These are phyloP conservation scores for Candida insectalens DNA, from an alignment of 805 yeast genomes.

Conservation along the genomic window DNA sequence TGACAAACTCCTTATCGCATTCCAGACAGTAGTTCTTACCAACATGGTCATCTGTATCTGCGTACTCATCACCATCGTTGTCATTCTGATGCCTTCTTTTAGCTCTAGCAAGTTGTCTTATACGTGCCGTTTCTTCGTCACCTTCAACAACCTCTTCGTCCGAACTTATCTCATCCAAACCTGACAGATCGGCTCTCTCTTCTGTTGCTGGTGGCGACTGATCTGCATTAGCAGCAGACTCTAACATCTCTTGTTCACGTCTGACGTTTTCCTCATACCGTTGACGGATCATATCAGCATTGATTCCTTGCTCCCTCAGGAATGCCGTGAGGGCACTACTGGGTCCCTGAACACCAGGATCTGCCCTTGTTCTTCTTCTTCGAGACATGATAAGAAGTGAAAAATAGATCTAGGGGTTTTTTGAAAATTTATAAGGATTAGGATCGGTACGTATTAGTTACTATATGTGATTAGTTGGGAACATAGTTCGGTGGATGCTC, in stretches of 20 bases:
- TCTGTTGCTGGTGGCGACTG: conserved; percentile 12
- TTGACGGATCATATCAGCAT: conserved; percentile 63
- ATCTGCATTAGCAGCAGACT: conserved; percentile 10
- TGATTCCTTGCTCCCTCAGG: conserved; percentile 81
- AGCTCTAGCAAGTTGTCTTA: conserved; percentile 13
- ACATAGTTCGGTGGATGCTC: no score
- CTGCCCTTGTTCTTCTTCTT: conserved; percentile 14
- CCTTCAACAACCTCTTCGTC: conserved; percentile 25
- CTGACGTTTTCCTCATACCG: conserved; percentile 22
- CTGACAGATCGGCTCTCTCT: conserved; percentile 4
- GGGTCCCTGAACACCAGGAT: conserved; percentile 37
- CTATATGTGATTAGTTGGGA: no score
- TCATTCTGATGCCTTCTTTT: conserved; percentile 30
- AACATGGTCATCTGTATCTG: not conserved
- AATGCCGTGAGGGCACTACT: conserved; percentile 89
- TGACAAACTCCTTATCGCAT: conserved; percentile 48
- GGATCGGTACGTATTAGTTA: not conserved
- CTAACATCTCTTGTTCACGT: conserved; percentile 27
- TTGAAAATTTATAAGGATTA: no score
- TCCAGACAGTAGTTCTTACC: conserved; percentile 41
- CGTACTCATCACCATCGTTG: conserved; percentile 33
- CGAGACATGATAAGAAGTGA: conserved; percentile 19
- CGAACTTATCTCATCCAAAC: conserved; percentile 7
- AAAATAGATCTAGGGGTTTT: no score
- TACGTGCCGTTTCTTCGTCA: conserved; percentile 9